These are phyloP conservation scores for Cryptococcus amylolentus DNA, from an alignment of 1,284 basidiomycete genomes.

Conservation along the genomic window DNA sequence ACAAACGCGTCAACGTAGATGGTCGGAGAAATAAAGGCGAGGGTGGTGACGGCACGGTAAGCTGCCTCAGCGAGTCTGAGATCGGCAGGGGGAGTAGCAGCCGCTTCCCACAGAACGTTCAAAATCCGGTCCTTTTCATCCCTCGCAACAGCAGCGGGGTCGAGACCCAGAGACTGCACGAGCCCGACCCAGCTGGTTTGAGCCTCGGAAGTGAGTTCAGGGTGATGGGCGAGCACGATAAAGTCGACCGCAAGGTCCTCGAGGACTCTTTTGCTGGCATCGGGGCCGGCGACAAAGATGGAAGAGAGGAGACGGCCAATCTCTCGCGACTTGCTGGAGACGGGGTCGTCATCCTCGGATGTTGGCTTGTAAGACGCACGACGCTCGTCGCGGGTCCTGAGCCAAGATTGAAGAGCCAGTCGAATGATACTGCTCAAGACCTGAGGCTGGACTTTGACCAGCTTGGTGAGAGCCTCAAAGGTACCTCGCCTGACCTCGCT, in stretches of 20 bases:
- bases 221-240: constrained; percentile 71
- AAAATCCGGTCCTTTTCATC: constrained; percentile 36
- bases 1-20: constrained; percentile 66
- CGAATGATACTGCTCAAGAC: constrained; percentile 57
- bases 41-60: constrained; percentile 68
- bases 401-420: constrained; percentile 55
- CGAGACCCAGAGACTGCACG: constrained; percentile 63
- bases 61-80: constrained; percentile 55
- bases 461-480: constrained; percentile 52
- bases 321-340: constrained; percentile 31
- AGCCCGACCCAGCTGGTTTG: constrained; percentile 78
- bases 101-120: constrained; percentile 34
- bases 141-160: constrained; percentile 58
- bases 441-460: constrained; percentile 49
- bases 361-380: constrained; percentile 19
- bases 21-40: constrained; percentile 73
- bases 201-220: constrained; percentile 60
- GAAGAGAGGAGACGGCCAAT: constrained; percentile 37
- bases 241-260: constrained; percentile 53
- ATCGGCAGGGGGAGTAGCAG: constrained; percentile 32
- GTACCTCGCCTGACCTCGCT: constrained; percentile 57
- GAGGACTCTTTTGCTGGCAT: constrained; percentile 19
- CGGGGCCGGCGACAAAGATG: constrained; percentile 19
- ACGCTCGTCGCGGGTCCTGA: constrained; percentile 29
- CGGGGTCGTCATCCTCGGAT: constrained; percentile 29